Percentiles rank a stretch among this genome's conserved stretches.
Evolutionary conservation across 164 flowering plant genomes (phyloP).

Genomic region (Buxus sempervirens): DNA sequence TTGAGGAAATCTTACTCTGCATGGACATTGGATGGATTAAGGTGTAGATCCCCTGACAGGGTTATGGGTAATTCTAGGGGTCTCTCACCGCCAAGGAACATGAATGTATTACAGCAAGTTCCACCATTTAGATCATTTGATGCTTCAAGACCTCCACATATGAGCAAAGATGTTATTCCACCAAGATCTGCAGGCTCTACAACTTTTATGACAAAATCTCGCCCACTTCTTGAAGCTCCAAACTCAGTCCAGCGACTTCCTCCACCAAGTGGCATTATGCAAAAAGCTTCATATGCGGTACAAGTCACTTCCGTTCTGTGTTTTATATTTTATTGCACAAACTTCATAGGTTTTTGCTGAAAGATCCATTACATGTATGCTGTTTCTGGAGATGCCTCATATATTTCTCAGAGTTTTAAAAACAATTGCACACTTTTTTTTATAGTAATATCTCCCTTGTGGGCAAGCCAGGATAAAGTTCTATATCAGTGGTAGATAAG

Average conservation of each 20-base stretch:
- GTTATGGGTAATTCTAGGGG: constrained; percentile 40
- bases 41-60: constrained; percentile 67
- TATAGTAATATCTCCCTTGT: too few relatives aligned
- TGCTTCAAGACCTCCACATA: constrained; percentile 41
- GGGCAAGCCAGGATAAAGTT: too few relatives aligned
- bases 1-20: constrained; percentile 44
- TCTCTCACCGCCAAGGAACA: constrained; percentile 43
- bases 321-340: background rate
- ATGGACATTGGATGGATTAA: constrained; percentile 54
- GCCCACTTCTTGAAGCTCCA: constrained; percentile 30
- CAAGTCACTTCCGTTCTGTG: background rate
- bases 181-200: constrained; percentile 34
- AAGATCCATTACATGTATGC: background rate
- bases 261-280: constrained; percentile 29
- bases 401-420: too few relatives aligned
- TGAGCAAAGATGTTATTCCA: constrained; percentile 34
- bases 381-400: too few relatives aligned
- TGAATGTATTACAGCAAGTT: constrained; percentile 32
- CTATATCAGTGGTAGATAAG: too few relatives aligned
- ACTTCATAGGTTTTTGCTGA: background rate
- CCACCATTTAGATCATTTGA: constrained; percentile 38
- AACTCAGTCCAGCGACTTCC: constrained; percentile 39
- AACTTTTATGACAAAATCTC: constrained; percentile 31
- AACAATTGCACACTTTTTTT: too few relatives aligned
- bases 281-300: constrained; percentile 48